phyloP scores from a whole-genome alignment of 177 flowering plant genomes.

The Vitis hybrid region DNA sequence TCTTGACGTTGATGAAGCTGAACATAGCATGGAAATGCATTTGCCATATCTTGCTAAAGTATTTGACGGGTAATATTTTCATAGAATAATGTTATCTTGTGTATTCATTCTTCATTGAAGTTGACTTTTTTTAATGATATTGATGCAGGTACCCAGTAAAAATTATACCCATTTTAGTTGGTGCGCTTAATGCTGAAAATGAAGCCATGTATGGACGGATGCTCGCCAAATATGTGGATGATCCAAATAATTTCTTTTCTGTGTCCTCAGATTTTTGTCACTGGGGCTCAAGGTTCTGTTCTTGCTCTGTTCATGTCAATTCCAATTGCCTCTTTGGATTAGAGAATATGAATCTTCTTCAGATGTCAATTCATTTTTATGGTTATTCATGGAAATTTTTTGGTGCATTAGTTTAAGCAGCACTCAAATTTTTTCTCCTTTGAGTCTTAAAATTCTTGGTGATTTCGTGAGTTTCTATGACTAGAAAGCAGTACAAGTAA shows the following conservation, averaged over 20 bases:
- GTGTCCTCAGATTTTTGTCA: conserved; percentile 98
- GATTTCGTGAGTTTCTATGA: not conserved
- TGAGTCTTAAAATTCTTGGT: not conserved
- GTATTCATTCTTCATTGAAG: conserved; percentile 1
- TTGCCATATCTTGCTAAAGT: conserved; percentile 95
- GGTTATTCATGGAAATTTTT: not conserved
- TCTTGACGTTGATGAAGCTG: conserved; percentile 92
- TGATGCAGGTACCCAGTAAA: conserved; percentile 67
- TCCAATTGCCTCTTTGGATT: not conserved
- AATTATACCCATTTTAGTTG: conserved; percentile 94
- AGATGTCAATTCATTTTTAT: not conserved
- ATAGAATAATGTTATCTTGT: not conserved
- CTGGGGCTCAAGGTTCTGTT: conserved; percentile 91
- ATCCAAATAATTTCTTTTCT: conserved; percentile 88
- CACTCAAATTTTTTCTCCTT: not conserved
- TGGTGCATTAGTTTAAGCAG: too few species aligned
- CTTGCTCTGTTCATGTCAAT: not conserved
- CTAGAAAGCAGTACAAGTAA: too few species aligned
- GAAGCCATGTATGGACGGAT: conserved; percentile 84
- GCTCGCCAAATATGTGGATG: conserved; percentile 89
- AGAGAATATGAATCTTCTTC: not conserved
- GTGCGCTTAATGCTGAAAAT: conserved; percentile 81
- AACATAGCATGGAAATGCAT: conserved; percentile 99
- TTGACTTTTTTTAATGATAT: conserved; percentile 14
- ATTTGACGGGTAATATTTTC: conserved; percentile 70